Evolutionary conservation across 345 rosid genomes (phyloP), one percentile per base, ranked within the genome.

Genomic region (Linum trigynum): DNA sequence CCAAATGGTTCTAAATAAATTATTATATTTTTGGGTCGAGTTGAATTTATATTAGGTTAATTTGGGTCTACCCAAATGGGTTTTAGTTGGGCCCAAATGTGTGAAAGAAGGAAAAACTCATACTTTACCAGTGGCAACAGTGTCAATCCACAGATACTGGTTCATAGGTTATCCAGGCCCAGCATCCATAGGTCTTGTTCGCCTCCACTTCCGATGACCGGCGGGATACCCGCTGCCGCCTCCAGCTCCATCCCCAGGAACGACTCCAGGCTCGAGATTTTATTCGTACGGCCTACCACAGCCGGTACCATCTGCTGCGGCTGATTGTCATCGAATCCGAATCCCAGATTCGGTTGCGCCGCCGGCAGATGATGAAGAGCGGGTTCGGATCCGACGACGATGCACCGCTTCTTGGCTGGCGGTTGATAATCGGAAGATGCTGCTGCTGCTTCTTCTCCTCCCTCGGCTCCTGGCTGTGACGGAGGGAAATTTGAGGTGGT

Each of bases 241-340:
- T 77, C 76, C 2, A 43, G 64, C 38, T 77, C 90, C 65, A 88
- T 55, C 40, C 78, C 95, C 63, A 85, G 81, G 68, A 88, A 83
- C 39, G 85, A 77, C 63, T 88, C 96, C 68, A 86, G 69, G 73
- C 68, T 82, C 59, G 72, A 80, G 57, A 88, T 81, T 67, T 81
- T 79, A 67, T 80, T 78, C 59, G 79, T 70, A 58, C 55, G 65
- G 82, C 14, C 48, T 23, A 23, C 32, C 32, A 23, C 32, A 23
- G 1, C 32, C 32, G 32, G 65, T 82, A 12, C 53, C 12, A 23
- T 23, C 38, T 40, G 5, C 61, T 35, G 38, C 61, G 10, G 4
- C 61, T 12, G 37, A 39, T 35, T 12, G 2, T 37, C 61, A 35
- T 37, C 75, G 57, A 60, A 23, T 38, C 61, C 82, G 9, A 56